Evolutionary conservation across 1,284 basidiomycete genomes (phyloP), one percentile per base, ranked within the genome.

Genomic region (Rhodotorula sp.): DNA sequence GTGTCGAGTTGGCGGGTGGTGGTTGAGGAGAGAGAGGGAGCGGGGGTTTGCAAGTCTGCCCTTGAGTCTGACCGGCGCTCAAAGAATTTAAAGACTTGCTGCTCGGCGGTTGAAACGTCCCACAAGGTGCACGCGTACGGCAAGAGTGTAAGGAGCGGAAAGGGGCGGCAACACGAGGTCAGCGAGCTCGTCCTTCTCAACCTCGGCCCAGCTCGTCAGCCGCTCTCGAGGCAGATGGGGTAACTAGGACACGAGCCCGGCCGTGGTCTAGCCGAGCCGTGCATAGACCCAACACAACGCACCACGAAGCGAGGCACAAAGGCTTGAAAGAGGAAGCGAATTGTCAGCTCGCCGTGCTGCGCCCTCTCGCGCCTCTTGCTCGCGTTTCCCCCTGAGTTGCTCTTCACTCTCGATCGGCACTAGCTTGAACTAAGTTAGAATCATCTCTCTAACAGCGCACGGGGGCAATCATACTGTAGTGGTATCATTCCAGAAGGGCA

Each of bases 51-150:
- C 66, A 69, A 72, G 72, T 74, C 75, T 76, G 62, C 75, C 75
- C 72, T 74, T 70, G 64, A 64, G 65, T 69, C 75, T 76, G 64
- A 57, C 75, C 75, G 63, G 75, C 72, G 75, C 67, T 64, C 68
- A 70, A 76, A 76, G 75, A 76, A 71, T 76, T 76, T 76, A 76
- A 76, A 76, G 75, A 76, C 75, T 69, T 71, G 74, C 74, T 76
- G 72, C 61, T n/a, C 4, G 51, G 18, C 12, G n/a, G n/a, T n/a
- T 58, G 20, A 48, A 48, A 39, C 48, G 29, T 10, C 58, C 46
- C 26, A 6, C 56, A 58, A 58, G 31, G 56, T 12, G 39, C 39
- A 39, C 8, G 29, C 15, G 56, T 20, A 18, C 29, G 31, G 31
- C 20, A 3, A 58, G 47, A n/a, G 5, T 47, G 6, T n/a, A 5